Percentiles rank a stretch among this genome's conserved stretches.
phyloP scores from a whole-genome alignment of 768 basidiomycete genomes.

The Tylopilus rubrobrunneus region DNA sequence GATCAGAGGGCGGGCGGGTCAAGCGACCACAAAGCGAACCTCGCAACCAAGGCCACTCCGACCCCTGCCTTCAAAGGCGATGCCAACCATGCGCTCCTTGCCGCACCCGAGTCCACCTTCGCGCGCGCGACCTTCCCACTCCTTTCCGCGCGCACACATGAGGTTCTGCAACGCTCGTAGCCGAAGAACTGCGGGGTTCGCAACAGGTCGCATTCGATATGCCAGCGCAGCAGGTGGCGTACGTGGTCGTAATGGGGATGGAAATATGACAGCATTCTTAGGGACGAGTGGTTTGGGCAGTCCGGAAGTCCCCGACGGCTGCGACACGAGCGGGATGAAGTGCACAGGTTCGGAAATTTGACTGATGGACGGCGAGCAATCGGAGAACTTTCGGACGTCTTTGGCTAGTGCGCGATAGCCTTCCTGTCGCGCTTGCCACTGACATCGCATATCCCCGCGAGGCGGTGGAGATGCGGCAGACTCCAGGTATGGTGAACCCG shows the following conservation, averaged over 20 bases:
- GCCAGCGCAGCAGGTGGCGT: conserved; percentile 28
- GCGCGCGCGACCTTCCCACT: conserved; percentile 46
- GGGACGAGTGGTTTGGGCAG: conserved; percentile 25
- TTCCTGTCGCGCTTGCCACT: conserved; percentile 25
- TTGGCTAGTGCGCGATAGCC: conserved; percentile 42
- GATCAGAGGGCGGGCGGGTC: conserved; percentile 1
- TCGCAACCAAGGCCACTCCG: conserved; percentile 46
- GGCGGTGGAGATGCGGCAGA: conserved; percentile 18
- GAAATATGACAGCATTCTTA: conserved; percentile 38
- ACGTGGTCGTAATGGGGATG: conserved; percentile 41
- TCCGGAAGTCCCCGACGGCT: conserved; percentile 27
- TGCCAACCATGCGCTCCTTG: conserved; percentile 51
- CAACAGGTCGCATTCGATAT: conserved; percentile 52
- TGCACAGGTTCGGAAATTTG: conserved; percentile 27
- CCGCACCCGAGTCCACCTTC: conserved; percentile 53
- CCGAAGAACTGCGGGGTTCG: conserved; percentile 58
- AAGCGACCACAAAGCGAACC: conserved; percentile 33
- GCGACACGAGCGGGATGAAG: conserved; percentile 40
- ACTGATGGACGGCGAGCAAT: conserved; percentile 9
- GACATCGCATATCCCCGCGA: conserved; percentile 6
- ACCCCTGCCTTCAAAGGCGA: conserved; percentile 62
- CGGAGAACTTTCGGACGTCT: conserved; percentile 44
- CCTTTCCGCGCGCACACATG: conserved; percentile 39
- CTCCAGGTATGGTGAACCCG: conserved; percentile 27
- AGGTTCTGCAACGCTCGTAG: conserved; percentile 60